Evolutionary conservation across 2,329 filamentous ascomycete species (phyloP).

Genomic region (Cyclaneusma minus): DNA sequence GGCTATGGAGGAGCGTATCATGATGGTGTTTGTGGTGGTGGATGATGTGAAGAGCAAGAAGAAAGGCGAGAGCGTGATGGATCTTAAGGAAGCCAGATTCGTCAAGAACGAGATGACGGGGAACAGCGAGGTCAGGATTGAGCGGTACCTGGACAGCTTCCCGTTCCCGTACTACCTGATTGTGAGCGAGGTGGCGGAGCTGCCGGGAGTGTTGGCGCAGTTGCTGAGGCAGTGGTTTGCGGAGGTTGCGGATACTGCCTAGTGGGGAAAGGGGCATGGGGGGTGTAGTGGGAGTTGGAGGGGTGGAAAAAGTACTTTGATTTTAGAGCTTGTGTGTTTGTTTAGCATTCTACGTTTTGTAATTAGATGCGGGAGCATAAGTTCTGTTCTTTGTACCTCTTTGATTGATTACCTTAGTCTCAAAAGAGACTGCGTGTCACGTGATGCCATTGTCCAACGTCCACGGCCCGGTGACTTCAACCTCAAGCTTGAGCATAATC

Average conservation of each 20-base stretch:
- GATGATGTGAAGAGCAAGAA: constrained; percentile 43
- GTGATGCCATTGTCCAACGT: too few species aligned
- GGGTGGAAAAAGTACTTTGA: too few species aligned
- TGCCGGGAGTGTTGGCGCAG: constrained; percentile 76
- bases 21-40: constrained; percentile 96
- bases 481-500: too few species aligned
- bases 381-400: too few species aligned
- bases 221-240: constrained; percentile 94
- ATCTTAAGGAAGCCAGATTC: constrained; percentile 78
- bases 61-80: constrained; percentile 57
- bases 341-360: too few species aligned
- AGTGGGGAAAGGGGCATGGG: too few species aligned
- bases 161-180: constrained; percentile 96
- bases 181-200: constrained; percentile 78
- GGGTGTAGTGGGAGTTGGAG: too few species aligned
- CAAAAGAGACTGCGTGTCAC: too few species aligned
- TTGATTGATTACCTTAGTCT: too few species aligned
- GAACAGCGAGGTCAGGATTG: constrained; percentile 59
- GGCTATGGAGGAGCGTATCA: constrained; percentile 85
- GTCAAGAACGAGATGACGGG: constrained; percentile 41
- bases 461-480: too few species aligned
- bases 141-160: constrained; percentile 87
- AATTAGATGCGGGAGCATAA: too few species aligned
- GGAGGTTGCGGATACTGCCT: constrained; percentile 33
- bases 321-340: too few species aligned